Conservation (phyloP, 2,329 filamentous ascomycete species). For the Mycocentrospora acerina region DNA sequence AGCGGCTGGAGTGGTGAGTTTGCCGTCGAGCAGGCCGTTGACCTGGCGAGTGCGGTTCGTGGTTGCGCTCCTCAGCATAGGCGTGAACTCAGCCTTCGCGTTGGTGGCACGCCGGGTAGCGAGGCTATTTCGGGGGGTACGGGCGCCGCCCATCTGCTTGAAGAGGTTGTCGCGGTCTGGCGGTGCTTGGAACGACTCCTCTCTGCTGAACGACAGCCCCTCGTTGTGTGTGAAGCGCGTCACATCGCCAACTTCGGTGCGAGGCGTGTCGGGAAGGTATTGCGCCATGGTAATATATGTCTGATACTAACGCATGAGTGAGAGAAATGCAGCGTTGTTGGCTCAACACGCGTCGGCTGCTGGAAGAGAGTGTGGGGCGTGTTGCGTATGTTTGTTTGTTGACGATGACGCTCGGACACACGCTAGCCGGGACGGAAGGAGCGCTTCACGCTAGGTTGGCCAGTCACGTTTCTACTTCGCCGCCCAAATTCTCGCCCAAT, state of each 20-base stretch:
- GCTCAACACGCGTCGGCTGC: neutral
- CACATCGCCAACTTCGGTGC: constrained; percentile 79
- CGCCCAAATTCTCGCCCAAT: constrained; percentile 8
- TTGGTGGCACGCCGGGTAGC: constrained; percentile 55
- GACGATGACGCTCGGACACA: too few relatives aligned
- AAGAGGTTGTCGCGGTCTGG: constrained; percentile 73
- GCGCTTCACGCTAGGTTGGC: neutral
- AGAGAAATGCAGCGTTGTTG: constrained; percentile 21
- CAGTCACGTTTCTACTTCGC: constrained; percentile 25
- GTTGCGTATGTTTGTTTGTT: too few relatives aligned
- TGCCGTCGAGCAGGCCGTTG: constrained; percentile 42
- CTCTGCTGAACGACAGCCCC: constrained; percentile 76
- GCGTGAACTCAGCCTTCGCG: constrained; percentile 81
- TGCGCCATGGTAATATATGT: constrained; percentile 44
- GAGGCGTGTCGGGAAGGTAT: constrained; percentile 74
- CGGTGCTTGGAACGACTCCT: constrained; percentile 79
- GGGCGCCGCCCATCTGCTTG: constrained; percentile 66
- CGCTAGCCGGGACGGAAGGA: too few relatives aligned
- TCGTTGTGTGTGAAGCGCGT: constrained; percentile 68
- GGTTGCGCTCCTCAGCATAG: constrained; percentile 81
- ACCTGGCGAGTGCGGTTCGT: constrained; percentile 59
- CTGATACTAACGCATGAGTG: constrained; percentile 30
- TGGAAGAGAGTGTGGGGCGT: too few relatives aligned
- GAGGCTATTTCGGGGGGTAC: constrained; percentile 75
- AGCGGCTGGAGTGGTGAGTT: constrained; percentile 64